Percentiles rank a stretch among this genome's conserved stretches.
These are phyloP conservation scores for Anthracocystis setariae DNA, from an alignment of 1,284 basidiomycete genomes.

Conservation along the genomic window DNA sequence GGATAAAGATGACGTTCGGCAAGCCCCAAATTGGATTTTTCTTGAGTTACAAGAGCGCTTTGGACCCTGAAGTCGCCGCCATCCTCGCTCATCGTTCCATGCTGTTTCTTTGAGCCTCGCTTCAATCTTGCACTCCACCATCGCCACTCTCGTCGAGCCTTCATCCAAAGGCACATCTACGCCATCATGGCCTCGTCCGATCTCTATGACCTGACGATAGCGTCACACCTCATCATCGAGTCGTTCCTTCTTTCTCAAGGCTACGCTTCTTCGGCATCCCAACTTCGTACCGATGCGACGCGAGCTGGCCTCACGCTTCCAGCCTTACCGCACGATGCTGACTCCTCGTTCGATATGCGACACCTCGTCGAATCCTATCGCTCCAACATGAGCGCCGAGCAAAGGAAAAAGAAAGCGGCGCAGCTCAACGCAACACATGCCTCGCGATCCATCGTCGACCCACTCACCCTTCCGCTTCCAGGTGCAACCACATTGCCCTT, in stretches of 20 bases:
- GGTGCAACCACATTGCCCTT: slow-evolving; percentile 27
- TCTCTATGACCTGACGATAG: slow-evolving; percentile 28
- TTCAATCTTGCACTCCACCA: not conserved
- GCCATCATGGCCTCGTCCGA: slow-evolving; percentile 30
- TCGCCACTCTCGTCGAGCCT: not conserved
- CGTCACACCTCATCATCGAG: slow-evolving; percentile 49
- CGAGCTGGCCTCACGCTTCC: slow-evolving; percentile 15
- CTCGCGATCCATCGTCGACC: slow-evolving; percentile 18
- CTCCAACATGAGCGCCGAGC: slow-evolving; percentile 30
- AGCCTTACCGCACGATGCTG: not conserved
- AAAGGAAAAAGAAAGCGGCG: slow-evolving; percentile 10
- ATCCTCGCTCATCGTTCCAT: not conserved
- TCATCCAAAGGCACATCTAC: not conserved
- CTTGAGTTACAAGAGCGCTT: too few species aligned
- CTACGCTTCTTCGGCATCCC: slow-evolving; percentile 28
- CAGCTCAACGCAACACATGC: slow-evolving; percentile 24
- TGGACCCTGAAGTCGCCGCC: slow-evolving; percentile 32
- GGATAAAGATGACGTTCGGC: too few species aligned
- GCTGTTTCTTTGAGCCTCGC: not conserved
- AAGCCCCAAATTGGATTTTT: not conserved
- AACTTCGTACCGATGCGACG: slow-evolving; percentile 34
- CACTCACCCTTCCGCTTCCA: slow-evolving; percentile 33
- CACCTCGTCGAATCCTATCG: slow-evolving; percentile 45
- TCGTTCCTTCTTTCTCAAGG: slow-evolving; percentile 38
- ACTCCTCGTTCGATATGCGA: slow-evolving; percentile 27